Conservation (phyloP, 495 filamentous ascomycete genomes). For the Neurospora sp. region DNA sequence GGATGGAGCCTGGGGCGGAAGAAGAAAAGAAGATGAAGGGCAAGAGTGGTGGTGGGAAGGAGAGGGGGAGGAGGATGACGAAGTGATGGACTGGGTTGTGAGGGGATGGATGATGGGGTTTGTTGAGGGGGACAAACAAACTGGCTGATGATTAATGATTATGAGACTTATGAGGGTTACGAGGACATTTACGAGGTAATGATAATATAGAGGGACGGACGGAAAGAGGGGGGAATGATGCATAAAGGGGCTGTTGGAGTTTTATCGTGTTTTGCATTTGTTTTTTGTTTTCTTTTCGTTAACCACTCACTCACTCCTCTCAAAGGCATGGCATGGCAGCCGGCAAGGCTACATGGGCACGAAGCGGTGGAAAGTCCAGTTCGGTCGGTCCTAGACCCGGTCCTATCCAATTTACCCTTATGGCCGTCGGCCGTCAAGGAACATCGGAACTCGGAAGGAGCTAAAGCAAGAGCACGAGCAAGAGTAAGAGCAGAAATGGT, state of each 20-base stretch:
- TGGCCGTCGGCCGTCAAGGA: not conserved
- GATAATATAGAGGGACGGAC: not conserved
- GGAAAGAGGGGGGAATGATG: not conserved
- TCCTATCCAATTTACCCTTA: not conserved
- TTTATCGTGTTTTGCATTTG: not conserved
- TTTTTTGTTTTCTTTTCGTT: not conserved
- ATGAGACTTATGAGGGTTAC: not conserved
- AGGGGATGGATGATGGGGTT: not conserved
- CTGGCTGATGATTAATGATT: not conserved
- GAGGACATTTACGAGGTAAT: not conserved
- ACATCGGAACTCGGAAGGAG: not conserved
- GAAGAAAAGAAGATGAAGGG: not conserved
- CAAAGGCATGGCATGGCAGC: not conserved
- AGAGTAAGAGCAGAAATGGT: not conserved
- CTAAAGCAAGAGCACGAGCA: not conserved
- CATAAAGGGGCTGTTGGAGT: not conserved
- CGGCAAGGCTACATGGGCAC: not conserved
- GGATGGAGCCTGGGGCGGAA: slow-evolving; percentile 2
- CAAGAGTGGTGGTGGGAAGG: not conserved
- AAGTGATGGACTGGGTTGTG: not conserved
- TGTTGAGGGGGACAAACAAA: not conserved
- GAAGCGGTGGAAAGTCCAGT: not conserved
- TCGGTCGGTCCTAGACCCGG: not conserved
- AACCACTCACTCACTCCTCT: not conserved
- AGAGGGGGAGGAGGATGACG: not conserved